Evolutionary conservation across 495 filamentous ascomycete genomes (phyloP), one percentile per base, ranked within the genome.

Genomic region (Melanomma pulvis-pyrius): DNA sequence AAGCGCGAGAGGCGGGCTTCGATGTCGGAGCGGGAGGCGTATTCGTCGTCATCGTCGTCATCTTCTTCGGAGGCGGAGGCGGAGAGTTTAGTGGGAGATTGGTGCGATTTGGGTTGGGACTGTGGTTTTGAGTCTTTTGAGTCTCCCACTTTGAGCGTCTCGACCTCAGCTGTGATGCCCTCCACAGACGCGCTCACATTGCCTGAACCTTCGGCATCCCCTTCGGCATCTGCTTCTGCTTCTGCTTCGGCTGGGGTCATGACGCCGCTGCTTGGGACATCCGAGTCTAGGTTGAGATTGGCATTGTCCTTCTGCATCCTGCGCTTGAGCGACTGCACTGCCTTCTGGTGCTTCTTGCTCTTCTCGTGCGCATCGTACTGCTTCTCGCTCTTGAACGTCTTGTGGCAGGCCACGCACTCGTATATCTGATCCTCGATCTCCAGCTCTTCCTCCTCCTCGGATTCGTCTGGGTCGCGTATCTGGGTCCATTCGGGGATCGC

Each of bases 291-390:
- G 55, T 86, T 78, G 5, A 92, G 73, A 30, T 75, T 75, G 50
- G 81, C 78, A 71, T 93, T 86, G 62, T 99, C 87, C 68, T 86
- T 84, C 68, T 80, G 83, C 93, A 99, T 97, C 75, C 93, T 87
- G 71, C 86, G 81, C 70, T 84, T 85, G 36, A 99, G 75, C 65
- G 91, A 84, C 64, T 91, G 86, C 5, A 96, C 83, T 2, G 90
- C 89, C 73, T 96, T 97, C 48, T 86, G 71, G 72, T 99, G 94
- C 74, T 97, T 98, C 74, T 96, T 98, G 79, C 92, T 97, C 76
- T 88, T 90, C 78, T 98, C 93, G 72, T 99, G 94, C n/a, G 90
- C 86, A 73, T 93, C 87, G 64, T 87, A 93, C 70, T 97, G 94
- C 69, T 90, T 90, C 73, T 96, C 88, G 61, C 92, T 97, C 74